Percentiles rank a stretch among this genome's conserved stretches.
Conservation (phyloP, 768 basidiomycete species). For the Boletellus sp. region DNA sequence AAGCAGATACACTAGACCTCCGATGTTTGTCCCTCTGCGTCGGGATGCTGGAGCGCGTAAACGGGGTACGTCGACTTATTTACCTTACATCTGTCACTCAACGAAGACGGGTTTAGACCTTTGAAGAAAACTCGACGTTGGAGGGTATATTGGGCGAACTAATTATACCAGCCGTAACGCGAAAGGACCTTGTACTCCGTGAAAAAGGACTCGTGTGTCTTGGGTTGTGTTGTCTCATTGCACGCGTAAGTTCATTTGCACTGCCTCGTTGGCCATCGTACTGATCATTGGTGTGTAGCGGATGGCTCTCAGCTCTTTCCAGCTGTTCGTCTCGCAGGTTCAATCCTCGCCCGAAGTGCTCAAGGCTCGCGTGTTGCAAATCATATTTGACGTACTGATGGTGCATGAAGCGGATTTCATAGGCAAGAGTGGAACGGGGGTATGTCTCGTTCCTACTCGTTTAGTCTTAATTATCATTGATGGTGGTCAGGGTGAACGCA, state of each 20-base stretch:
- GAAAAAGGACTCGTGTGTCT: slow-evolving; percentile 67
- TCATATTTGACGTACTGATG: slow-evolving; percentile 85
- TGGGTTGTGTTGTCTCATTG: slow-evolving; percentile 75
- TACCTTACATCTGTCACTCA: not conserved
- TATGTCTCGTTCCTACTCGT: slow-evolving; percentile 17
- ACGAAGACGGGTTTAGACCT: slow-evolving; percentile 33
- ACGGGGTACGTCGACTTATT: slow-evolving; percentile 53
- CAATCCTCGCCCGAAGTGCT: slow-evolving; percentile 60
- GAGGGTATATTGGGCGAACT: slow-evolving; percentile 72
- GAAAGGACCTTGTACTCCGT: slow-evolving; percentile 70
- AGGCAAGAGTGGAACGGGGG: slow-evolving; percentile 38
- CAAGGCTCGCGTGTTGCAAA: slow-evolving; percentile 68
- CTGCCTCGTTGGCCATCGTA: no score
- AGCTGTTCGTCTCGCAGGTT: slow-evolving; percentile 78
- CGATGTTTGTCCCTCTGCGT: slow-evolving; percentile 74
- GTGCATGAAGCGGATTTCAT: slow-evolving; percentile 70
- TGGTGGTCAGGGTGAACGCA: slow-evolving; percentile 43
- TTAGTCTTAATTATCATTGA: not conserved
- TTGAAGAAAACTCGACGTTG: slow-evolving; percentile 66
- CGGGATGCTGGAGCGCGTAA: slow-evolving; percentile 82
- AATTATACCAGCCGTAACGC: slow-evolving; percentile 85
- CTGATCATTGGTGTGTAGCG: slow-evolving; percentile 13
- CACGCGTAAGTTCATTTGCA: slow-evolving; percentile 30
- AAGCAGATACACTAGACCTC: slow-evolving; percentile 62
- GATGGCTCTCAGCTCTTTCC: slow-evolving; percentile 52